Conservation (phyloP, 2,329 filamentous ascomycete species). For the Nemania sp. region DNA sequence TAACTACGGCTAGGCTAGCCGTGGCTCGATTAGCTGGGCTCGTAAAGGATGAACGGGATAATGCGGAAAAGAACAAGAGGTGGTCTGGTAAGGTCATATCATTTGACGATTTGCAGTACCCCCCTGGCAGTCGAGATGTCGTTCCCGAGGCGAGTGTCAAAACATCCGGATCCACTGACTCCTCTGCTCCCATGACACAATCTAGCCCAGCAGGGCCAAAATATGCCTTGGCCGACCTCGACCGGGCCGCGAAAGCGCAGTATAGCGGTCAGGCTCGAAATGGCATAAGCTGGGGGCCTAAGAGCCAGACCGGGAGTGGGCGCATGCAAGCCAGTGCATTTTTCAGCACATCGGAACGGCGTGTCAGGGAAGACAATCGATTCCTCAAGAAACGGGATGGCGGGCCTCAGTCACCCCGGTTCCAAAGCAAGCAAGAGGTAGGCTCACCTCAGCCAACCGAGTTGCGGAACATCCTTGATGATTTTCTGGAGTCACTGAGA, state of each 20-base stretch:
- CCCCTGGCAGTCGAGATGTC: conserved; percentile 7
- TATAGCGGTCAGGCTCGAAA: not conserved
- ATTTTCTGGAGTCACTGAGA: conserved; percentile 26
- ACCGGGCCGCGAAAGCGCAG: conserved; percentile 16
- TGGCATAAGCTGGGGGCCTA: not conserved
- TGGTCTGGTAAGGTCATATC: conserved; percentile 42
- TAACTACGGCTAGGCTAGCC: conserved; percentile 36
- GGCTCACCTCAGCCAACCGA: conserved; percentile 16
- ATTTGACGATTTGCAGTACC: conserved; percentile 41
- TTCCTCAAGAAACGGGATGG: too few species aligned
- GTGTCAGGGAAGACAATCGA: too few species aligned
- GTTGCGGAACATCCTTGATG: conserved; percentile 20
- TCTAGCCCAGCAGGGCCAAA: not conserved
- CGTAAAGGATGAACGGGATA: conserved; percentile 30
- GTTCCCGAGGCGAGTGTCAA: not conserved
- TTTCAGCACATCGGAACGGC: conserved; percentile 2
- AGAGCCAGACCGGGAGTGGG: not conserved
- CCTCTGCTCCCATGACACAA: not conserved
- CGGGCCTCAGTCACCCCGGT: too few species aligned
- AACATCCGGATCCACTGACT: not conserved
- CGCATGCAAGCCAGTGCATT: conserved; percentile 14
- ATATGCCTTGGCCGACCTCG: conserved; percentile 18
- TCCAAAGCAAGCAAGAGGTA: too few species aligned
- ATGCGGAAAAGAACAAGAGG: conserved; percentile 41
- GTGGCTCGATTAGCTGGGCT: conserved; percentile 39